Evolutionary conservation across 2,329 filamentous ascomycete species (phyloP).

Genomic region (Fusarium sp.): DNA sequence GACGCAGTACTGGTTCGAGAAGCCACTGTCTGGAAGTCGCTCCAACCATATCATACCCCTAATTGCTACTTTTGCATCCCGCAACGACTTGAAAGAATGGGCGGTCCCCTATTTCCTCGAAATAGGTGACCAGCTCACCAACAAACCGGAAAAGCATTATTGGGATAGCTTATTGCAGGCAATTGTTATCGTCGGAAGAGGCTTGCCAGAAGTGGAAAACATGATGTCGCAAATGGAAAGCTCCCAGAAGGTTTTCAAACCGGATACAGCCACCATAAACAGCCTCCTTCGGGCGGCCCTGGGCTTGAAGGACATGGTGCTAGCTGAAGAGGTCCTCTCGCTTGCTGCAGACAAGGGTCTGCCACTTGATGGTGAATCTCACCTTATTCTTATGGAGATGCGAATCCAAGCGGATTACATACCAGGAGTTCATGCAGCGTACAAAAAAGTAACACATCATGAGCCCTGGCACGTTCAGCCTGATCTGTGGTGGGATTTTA

Average conservation of each 20-base stretch:
- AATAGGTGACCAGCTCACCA: constrained; percentile 61
- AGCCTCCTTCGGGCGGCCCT: constrained; percentile 79
- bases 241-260: constrained; percentile 63
- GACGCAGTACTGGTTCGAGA: constrained; percentile 76
- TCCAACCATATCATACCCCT: constrained; percentile 47
- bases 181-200: constrained; percentile 75
- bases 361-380: constrained; percentile 76
- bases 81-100: constrained; percentile 72
- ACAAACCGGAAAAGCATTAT: constrained; percentile 63
- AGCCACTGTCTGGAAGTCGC: constrained; percentile 57
- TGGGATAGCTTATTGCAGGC: constrained; percentile 84
- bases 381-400: constrained; percentile 81
- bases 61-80: constrained; percentile 66
- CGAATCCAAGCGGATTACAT: constrained; percentile 80
- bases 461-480: constrained; percentile 58
- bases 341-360: constrained; percentile 76
- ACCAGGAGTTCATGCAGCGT: constrained; percentile 75
- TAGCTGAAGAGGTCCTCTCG: constrained; percentile 79
- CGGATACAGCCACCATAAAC: constrained; percentile 82
- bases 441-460: constrained; percentile 59
- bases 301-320: constrained; percentile 75
- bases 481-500: constrained; percentile 64
- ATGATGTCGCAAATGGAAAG: constrained; percentile 81
- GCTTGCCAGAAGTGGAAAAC: constrained; percentile 62
- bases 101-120: constrained; percentile 70